Evolutionary conservation across 2,329 filamentous ascomycete genomes (phyloP), one percentile per base, ranked within the genome.

Genomic region (Botrytis paeoniae): DNA sequence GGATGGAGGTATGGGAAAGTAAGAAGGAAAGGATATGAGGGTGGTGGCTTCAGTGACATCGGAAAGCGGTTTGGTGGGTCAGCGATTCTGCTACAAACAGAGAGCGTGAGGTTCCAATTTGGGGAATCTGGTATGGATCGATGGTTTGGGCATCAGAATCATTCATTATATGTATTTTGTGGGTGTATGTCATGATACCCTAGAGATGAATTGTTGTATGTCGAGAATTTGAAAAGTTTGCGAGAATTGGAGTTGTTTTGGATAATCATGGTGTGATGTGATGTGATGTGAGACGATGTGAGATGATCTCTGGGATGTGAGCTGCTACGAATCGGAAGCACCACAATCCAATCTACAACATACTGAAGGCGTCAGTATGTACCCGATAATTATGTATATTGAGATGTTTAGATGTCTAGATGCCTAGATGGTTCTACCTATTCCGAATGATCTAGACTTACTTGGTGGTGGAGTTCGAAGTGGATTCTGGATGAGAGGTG

Each of bases 101-200:
- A 51, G n/a, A 29, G 41, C 5, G 29, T 29, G 29, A 41, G 60
- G 22, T 64, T 70, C 45, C 41, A n/a, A 48, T 48, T 29, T 29
- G 41, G 59, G 68, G 39, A 45, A 63, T 69, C 65, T 71, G 37
- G 43, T 25, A 71, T 66, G 61, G 61, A 71, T 54, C 45, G 61
- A 57, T 57, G 60, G 48, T 22, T 39, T 66, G 25, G 65, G 51
- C 48, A 69, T 41, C 25, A 57, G 48, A 48, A 41, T 57, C 65
- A 43, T 57, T 69, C 65, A 16, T 37, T 69, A 41, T 32, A 25
- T 32, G 61, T n/a, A 65, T 43, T 68, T 68, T 72, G 60, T 68
- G 62, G 62, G 70, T 72, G 48, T 72, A 51, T 71, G n/a, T 66
- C 59, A 72, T 72, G 70, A 72, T 72, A 72, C 70, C 70, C 70